These are phyloP conservation scores for Didymella segeticola DNA, from an alignment of 2,329 filamentous ascomycete species.

Conservation along the genomic window DNA sequence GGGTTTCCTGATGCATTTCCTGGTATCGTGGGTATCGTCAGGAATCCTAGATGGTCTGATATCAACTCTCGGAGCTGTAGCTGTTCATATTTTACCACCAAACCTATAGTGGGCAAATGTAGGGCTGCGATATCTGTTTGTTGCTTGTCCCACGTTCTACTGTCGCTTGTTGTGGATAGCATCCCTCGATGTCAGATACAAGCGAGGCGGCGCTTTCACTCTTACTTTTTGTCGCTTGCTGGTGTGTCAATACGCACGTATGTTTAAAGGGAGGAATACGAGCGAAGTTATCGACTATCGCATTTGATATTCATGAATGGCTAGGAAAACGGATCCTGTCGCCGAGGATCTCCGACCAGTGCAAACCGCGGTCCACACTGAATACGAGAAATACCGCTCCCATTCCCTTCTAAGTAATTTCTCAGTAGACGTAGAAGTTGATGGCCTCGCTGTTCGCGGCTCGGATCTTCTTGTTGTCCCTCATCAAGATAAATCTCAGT, in stretches of 20 bases:
- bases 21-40: not conserved
- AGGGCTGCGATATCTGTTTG: not conserved
- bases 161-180: not conserved
- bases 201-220: constrained; percentile 1
- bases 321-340: not conserved
- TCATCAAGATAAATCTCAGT: constrained; percentile 24
- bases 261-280: not conserved
- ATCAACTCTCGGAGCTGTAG: not conserved
- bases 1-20: not conserved
- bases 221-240: not conserved
- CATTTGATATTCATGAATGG: not conserved
- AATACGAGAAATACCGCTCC: not conserved
- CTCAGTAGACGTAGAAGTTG: constrained; percentile 32
- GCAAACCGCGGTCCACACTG: not conserved
- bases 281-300: not conserved
- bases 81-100: not conserved
- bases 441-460: constrained; percentile 22
- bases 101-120: constrained; percentile 5
- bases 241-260: not conserved
- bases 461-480: constrained; percentile 30
- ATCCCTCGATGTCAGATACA: not conserved
- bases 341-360: not conserved
- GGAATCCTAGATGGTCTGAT: not conserved
- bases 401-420: too few species aligned
- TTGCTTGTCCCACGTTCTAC: not conserved